These are phyloP conservation scores for Fonsecaea erecta DNA, from an alignment of 2,329 filamentous ascomycete genomes.

Conservation along the genomic window DNA sequence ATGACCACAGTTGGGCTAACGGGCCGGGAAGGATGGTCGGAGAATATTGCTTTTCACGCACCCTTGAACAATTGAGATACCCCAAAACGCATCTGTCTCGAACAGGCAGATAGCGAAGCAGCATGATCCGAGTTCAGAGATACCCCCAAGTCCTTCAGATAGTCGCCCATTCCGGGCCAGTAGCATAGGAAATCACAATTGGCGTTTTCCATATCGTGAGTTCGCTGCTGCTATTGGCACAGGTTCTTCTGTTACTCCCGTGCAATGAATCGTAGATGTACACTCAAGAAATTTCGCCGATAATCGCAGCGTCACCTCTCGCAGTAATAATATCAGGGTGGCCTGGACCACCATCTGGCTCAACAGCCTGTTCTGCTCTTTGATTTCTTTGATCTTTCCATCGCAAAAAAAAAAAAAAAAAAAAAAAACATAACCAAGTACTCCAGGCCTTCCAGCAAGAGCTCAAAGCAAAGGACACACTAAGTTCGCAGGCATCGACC, in stretches of 20 bases:
- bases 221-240: neutral
- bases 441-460: neutral
- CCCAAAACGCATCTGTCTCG: slow-evolving; percentile 16
- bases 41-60: slow-evolving; percentile 23
- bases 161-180: slow-evolving; percentile 18
- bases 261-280: neutral
- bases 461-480: neutral
- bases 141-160: slow-evolving; percentile 32
- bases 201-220: neutral
- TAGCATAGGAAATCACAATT: slow-evolving; percentile 29
- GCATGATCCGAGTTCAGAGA: slow-evolving; percentile 26
- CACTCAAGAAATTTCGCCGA: neutral
- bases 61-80: slow-evolving; percentile 26
- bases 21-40: slow-evolving; percentile 17
- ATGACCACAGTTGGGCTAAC: slow-evolving; percentile 17
- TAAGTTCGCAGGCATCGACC: neutral
- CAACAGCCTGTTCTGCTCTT: neutral
- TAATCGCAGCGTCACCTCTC: neutral
- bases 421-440: neutral
- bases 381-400: neutral
- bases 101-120: slow-evolving; percentile 17
- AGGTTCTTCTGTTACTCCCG: neutral
- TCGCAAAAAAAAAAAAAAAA: neutral
- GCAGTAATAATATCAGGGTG: neutral
- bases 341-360: neutral